A percentile compares a stretch with the other conserved stretches of the same genome.
Evolutionary conservation across 805 yeast species (phyloP).

Genomic region (Saturnispora besseyi): DNA sequence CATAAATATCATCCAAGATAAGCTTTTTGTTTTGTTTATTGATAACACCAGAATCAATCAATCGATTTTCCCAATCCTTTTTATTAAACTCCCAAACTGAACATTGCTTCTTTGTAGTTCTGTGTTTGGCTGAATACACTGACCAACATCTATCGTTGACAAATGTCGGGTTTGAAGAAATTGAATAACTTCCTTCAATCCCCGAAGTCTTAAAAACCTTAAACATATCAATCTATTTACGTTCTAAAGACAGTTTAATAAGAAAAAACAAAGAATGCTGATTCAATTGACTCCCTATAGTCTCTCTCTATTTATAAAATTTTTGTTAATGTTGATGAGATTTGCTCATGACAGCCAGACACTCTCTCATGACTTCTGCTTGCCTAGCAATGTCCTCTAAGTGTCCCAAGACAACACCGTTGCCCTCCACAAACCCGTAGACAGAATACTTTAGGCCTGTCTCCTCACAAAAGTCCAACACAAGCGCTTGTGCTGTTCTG

Average conservation of each 20-base stretch:
- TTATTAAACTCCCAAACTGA: conserved; percentile 87
- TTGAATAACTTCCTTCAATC: conserved; percentile 56
- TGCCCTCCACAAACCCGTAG: conserved; percentile 77
- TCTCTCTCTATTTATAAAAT: not conserved
- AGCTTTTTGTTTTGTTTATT: conserved; percentile 41
- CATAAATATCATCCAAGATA: conserved; percentile 53
- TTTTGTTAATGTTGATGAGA: not conserved
- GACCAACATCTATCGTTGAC: conserved; percentile 69
- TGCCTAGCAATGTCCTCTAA: conserved; percentile 73
- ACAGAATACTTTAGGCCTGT: conserved; percentile 75
- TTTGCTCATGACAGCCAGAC: conserved; percentile 46
- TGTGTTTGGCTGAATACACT: conserved; percentile 74
- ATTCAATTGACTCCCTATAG: not conserved
- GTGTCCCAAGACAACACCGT: conserved; percentile 57
- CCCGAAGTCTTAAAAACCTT: conserved; percentile 48
- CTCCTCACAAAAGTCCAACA: conserved; percentile 63
- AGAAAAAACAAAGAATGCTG: not conserved
- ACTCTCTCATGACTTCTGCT: conserved; percentile 65
- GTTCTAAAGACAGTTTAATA: not conserved
- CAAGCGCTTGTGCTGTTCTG: conserved; percentile 62
- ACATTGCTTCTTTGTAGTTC: conserved; percentile 48
- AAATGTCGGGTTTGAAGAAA: conserved; percentile 64
- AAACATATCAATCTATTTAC: conserved; percentile 32
- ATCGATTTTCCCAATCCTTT: conserved; percentile 52
- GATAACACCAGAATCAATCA: conserved; percentile 42